phyloP scores from a whole-genome alignment of 768 basidiomycete species.

The Rhizopogon sp. region DNA sequence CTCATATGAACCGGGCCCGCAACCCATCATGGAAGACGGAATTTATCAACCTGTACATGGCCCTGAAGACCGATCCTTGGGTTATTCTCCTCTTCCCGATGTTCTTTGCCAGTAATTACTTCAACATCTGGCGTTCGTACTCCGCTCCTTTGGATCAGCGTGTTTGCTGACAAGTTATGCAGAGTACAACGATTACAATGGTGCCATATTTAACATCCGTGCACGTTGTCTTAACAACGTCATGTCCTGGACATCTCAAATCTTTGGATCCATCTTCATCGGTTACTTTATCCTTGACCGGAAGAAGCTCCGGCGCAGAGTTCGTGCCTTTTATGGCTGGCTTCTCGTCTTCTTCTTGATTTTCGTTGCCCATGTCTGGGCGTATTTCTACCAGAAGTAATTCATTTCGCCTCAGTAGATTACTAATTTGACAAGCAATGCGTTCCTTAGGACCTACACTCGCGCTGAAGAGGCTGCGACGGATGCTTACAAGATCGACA shows the following conservation, averaged over 20 bases:
- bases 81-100: constrained; percentile 73
- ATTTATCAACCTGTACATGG: constrained; percentile 55
- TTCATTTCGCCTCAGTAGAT: constrained; percentile 7
- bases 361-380: constrained; percentile 66
- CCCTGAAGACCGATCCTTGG: constrained; percentile 59
- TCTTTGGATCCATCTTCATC: constrained; percentile 63
- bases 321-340: constrained; percentile 69
- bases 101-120: constrained; percentile 76
- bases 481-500: constrained; percentile 45
- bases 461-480: constrained; percentile 40
- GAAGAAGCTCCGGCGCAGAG: constrained; percentile 46
- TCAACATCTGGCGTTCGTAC: constrained; percentile 68
- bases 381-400: constrained; percentile 64
- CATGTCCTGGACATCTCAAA: constrained; percentile 69
- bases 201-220: constrained; percentile 66
- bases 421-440: not conserved
- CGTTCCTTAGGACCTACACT: constrained; percentile 42
- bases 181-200: constrained; percentile 77
- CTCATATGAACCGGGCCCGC: constrained; percentile 48
- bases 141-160: constrained; percentile 1
- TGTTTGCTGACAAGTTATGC: not conserved
- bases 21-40: constrained; percentile 75
- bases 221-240: constrained; percentile 68
- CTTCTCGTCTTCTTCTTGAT: constrained; percentile 50
- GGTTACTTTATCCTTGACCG: constrained; percentile 56